A percentile compares a stretch with the other conserved stretches of the same genome.
These are phyloP conservation scores for Gossypium raimondii DNA, from an alignment of 345 rosid species.

Conservation along the genomic window DNA sequence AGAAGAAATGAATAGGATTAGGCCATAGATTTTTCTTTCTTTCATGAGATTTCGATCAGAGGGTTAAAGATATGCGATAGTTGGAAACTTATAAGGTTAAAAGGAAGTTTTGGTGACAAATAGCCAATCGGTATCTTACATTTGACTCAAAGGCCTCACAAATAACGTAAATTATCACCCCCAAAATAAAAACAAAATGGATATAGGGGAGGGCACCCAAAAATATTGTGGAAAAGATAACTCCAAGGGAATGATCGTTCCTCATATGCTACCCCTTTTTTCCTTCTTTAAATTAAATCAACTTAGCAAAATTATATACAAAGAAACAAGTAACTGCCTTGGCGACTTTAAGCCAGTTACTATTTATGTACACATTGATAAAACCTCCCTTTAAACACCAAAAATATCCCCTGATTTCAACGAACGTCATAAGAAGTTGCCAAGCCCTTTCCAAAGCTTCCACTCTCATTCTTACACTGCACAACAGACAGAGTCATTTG, in stretches of 20 bases:
- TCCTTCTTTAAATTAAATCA: not conserved
- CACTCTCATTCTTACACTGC: constrained; percentile 16
- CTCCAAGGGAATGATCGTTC: not conserved
- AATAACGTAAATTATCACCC: too few relatives aligned
- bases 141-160: too few relatives aligned
- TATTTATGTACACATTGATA: constrained; percentile 23
- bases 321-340: constrained; percentile 9
- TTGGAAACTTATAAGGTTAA: too few relatives aligned
- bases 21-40: too few relatives aligned
- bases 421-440: constrained; percentile 12
- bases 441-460: constrained; percentile 19
- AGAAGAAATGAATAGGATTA: too few relatives aligned
- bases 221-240: too few relatives aligned
- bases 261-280: not conserved
- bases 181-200: too few relatives aligned
- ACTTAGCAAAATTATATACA: constrained; percentile 13
- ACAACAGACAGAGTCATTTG: constrained; percentile 6
- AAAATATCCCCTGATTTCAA: not conserved
- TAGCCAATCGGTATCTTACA: too few relatives aligned
- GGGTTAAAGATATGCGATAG: too few relatives aligned
- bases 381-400: not conserved
- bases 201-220: too few relatives aligned
- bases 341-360: constrained; percentile 18
- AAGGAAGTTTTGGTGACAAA: too few relatives aligned
- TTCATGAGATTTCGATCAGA: too few relatives aligned